phyloP scores from a whole-genome alignment of 345 rosid genomes.

The Raphanus raphanistrum region DNA sequence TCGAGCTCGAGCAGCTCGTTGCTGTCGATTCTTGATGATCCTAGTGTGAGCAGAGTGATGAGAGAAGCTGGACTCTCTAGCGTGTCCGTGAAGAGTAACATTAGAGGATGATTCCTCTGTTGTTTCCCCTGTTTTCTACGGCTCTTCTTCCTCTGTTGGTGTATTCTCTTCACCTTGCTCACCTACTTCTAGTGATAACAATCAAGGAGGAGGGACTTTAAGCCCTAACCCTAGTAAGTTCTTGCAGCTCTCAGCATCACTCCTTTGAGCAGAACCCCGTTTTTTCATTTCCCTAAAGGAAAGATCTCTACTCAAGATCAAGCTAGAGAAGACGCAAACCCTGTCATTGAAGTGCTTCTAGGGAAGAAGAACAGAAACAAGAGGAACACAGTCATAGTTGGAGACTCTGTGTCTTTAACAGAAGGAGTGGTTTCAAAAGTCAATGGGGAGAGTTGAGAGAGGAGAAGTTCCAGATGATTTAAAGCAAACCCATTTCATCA shows the following conservation, averaged over 20 bases:
- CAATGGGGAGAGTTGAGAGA: conserved; percentile 55
- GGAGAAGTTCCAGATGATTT: conserved; percentile 75
- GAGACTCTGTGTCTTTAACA: conserved; percentile 55
- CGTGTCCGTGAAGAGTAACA: conserved; percentile 61
- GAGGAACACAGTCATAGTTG: conserved; percentile 71
- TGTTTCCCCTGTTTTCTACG: conserved; percentile 64
- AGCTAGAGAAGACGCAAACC: conserved; percentile 58
- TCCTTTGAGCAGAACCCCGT: conserved; percentile 57
- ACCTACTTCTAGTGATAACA: conserved; percentile 55
- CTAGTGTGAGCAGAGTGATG: conserved; percentile 85
- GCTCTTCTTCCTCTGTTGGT: conserved; percentile 53
- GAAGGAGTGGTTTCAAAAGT: conserved; percentile 64
- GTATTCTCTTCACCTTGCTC: conserved; percentile 87
- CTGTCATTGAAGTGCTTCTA: conserved; percentile 62
- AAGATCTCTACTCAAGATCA: conserved; percentile 42
- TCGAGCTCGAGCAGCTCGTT: conserved; percentile 67
- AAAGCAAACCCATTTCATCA: conserved; percentile 57
- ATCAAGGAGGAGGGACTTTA: conserved; percentile 43
- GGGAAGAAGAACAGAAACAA: conserved; percentile 54
- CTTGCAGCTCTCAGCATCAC: conserved; percentile 55
- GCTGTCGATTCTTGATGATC: conserved; percentile 78
- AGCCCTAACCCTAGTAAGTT: conserved; percentile 50
- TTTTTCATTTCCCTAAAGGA: conserved; percentile 54
- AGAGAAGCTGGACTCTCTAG: conserved; percentile 90
- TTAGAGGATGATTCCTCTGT: conserved; percentile 60